Evolutionary conservation across 495 filamentous ascomycete species (phyloP).

Genomic region (Friedmanniomyces simplex): DNA sequence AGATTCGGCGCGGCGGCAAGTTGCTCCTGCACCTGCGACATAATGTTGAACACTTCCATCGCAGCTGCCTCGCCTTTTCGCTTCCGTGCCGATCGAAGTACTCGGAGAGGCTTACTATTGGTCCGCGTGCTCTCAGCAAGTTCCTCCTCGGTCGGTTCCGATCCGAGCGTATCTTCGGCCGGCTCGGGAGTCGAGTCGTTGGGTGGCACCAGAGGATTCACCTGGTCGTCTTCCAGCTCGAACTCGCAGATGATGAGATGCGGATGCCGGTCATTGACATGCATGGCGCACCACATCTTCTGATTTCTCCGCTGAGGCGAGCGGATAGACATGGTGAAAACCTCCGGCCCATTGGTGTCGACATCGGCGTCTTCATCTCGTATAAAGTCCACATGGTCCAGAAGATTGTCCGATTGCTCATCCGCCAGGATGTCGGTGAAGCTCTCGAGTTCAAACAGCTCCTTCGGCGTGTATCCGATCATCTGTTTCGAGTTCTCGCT

Average conservation of each 20-base stretch:
- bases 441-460: conserved; percentile 62
- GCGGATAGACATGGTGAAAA: conserved; percentile 66
- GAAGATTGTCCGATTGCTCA: conserved; percentile 69
- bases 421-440: conserved; percentile 74
- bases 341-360: conserved; percentile 66
- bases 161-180: conserved; percentile 64
- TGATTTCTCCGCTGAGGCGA: conserved; percentile 41
- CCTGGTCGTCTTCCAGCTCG: conserved; percentile 71
- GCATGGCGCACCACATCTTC: conserved; percentile 85
- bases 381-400: conserved; percentile 84
- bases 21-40: conserved; percentile 77
- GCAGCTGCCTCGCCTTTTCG: conserved; percentile 73
- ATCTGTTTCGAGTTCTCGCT: conserved; percentile 77
- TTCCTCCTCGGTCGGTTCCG: conserved; percentile 61
- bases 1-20: conserved; percentile 58
- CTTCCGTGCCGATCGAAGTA: conserved; percentile 67
- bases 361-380: conserved; percentile 66
- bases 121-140: conserved; percentile 61
- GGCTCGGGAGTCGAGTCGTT: conserved; percentile 44
- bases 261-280: conserved; percentile 53
- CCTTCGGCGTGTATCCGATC: conserved; percentile 67
- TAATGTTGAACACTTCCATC: conserved; percentile 90
- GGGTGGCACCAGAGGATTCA: conserved; percentile 56
- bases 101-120: conserved; percentile 64
- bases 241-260: conserved; percentile 84